Base-by-base conservation (phyloP, 2,329 filamentous ascomycete species). In the Pestalotiopsis sp. region DNA sequence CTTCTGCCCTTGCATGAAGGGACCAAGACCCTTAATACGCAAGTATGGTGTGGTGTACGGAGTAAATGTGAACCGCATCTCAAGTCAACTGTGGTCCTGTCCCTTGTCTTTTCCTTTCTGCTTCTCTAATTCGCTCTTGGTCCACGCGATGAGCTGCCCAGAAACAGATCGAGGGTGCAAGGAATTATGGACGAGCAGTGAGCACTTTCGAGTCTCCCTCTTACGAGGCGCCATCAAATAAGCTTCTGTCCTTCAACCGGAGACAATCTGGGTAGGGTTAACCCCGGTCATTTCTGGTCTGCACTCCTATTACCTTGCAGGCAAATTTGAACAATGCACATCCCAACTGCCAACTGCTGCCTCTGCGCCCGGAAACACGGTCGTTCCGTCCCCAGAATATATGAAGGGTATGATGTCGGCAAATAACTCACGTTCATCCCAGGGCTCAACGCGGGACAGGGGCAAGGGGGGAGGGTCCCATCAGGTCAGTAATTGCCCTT, bases 291-390 rank as follows among this genome's bases (percentile, higher is more conserved):
- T 20, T 25, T n/a, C 17, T 36, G 27, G n/a, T 31, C 59, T 62
- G 59, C 59, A 62, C 59, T 62, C 59, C 59, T 62, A 62, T 62
- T 52, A 41, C 59, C 59, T 36, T 62, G 59, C 59, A 62, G 59
- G 6, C 38, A 36, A 62, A 36, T 36, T 39, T 41, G n/a, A 31
- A 27, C 25, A 62, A 62, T 62, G 31, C 45, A 20, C 23, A n/a
- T n/a, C 17, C 45, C 45, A 52, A 52, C 11, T 45, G 14, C 17
- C 14, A 31, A 31, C 31, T 9, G 31, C 31, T 31, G 31, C 31
- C 31, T 36, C 9, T 52, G 45, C 45, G 17, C 45, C 31, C 45
- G n/a, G 45, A 9, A 52, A 52, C 20, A 23, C 45, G 6, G 45
- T 52, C 17, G 45, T 52, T 52, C 45, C 20, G 45, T 52, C 45